Conservation (phyloP, 192 early-diverging fungal species). For the Backusella sp. region DNA sequence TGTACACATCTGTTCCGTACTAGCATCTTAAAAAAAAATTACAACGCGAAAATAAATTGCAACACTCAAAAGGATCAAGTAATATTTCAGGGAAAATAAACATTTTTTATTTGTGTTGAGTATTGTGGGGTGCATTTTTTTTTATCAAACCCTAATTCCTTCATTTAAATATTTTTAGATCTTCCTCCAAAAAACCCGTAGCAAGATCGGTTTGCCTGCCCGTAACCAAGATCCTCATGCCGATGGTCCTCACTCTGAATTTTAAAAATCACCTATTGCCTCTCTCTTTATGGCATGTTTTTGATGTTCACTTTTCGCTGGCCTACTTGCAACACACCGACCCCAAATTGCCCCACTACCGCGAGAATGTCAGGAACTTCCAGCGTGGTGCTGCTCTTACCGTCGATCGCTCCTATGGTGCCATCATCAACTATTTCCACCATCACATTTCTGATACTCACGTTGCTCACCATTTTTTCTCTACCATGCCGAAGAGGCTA, state of each 20-base stretch:
- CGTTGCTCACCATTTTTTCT: slow-evolving; percentile 95
- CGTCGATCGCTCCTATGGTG: slow-evolving; percentile 88
- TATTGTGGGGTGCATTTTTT: background rate
- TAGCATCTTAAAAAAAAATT: too few relatives aligned
- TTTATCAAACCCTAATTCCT: background rate
- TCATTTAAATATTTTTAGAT: slow-evolving; percentile 41
- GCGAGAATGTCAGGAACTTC: too few relatives aligned
- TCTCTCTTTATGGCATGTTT: slow-evolving; percentile 61
- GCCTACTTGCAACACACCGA: too few relatives aligned
- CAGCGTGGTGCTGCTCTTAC: slow-evolving; percentile 84
- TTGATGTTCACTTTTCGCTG: slow-evolving; percentile 80
- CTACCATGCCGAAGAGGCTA: too few relatives aligned
- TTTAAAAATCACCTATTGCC: slow-evolving; percentile 74
- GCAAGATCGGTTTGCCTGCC: slow-evolving; percentile 49
- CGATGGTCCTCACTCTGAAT: slow-evolving; percentile 40
- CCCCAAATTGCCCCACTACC: too few relatives aligned
- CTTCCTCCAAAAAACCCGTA: slow-evolving; percentile 70
- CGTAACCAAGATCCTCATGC: slow-evolving; percentile 32
- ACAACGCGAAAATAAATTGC: too few relatives aligned
- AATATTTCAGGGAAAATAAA: background rate
- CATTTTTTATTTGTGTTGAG: background rate
- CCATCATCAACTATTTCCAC: slow-evolving; percentile 80
- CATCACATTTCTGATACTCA: slow-evolving; percentile 87
- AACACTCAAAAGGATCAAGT: slow-evolving; percentile 80
- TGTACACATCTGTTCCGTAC: too few relatives aligned